Evolutionary conservation across 768 basidiomycete species (phyloP), one percentile per base, ranked within the genome.

Genomic region (Leccinum barrowsii): DNA sequence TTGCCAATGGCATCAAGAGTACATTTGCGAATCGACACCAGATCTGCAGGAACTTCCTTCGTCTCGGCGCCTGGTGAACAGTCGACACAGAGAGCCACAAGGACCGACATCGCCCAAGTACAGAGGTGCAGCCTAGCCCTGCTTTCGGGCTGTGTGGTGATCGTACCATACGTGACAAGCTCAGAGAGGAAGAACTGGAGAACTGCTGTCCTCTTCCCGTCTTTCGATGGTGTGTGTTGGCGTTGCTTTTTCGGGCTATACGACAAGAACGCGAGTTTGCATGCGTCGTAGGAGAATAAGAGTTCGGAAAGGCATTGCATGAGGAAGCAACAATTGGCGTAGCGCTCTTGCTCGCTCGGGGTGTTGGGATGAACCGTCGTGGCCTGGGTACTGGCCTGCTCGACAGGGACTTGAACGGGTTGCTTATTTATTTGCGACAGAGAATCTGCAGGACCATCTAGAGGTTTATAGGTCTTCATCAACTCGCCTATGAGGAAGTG

Each of bases 51-150:
- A 11, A 89, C 77, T 30, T 93, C 93, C 73, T 94, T 96, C 55
- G 80, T 69, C 50, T 90, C 90, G 34, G 81, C 79, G 17, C 78
- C 74, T 3, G 84, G 75, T 2, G 84, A 80, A 4, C 84, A 87
- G 68, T 98, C 96, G 10, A 93, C 87, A 67, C 96, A 98, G n/a
- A 99, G 81, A 0, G 94, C 90, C 48, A 95, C 90, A 35, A 99
- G 75, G 57, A 96, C 84, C 17, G 93, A 92, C 82, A 90, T 91
- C 0, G 90, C 89, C 88, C 89, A 92, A 64, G 88, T 89, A 67
- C 89, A 90, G 13, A 91, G 73, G 42, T 83, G 78, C 56, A 84
- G 78, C 58, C 80, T 80, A 64, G 78, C 81, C 49, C 83, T 83
- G 40, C 77, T 67, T 58, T 81, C 79, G 13, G 81, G 81, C 47